Evolutionary conservation across 2,329 filamentous ascomycete species (phyloP), one percentile per base, ranked within the genome.

Genomic region (Trichophyton mentagrophytes): DNA sequence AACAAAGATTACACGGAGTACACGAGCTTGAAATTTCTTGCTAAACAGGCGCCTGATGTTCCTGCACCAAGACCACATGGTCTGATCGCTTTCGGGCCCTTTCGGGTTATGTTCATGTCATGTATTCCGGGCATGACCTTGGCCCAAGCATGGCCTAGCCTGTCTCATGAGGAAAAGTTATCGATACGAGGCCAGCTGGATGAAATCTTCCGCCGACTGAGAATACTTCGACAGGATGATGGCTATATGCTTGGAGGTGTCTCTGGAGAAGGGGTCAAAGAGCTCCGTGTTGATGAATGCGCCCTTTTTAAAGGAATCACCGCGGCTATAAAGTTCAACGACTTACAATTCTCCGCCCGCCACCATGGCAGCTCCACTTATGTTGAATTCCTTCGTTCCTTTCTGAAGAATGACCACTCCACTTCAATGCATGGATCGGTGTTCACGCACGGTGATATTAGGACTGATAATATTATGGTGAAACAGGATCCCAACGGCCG

Each of bases 51-150:
- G 20, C 66, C 68, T n/a, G 66, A 69, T 30, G 63, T 70, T 25
- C 69, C 70, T 57, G 65, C 62, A 30, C 68, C 68, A 3, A 69
- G 62, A 58, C 63, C 66, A n/a, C 67, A 70, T 64, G 68, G 69
- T 2, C 33, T 71, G n/a, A 62, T 70, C 7, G 47, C 27, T 5
- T 62, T 68, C 3, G 67, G 65, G 1, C 63, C 61, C 11, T 66
- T 66, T 61, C 61, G 64, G n/a, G 65, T 67, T 9, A 66, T 69
- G 38, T 69, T 70, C 46, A 71, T 71, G 67, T 64, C 67, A 11
- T 68, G 67, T 47, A 65, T 70, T 57, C 64, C 63, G 44, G 65
- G 38, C 13, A 66, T 61, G 25, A 68, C 65, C 6, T 61, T 70
- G 56, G 55, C 59, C 6, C 1, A 69, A 60, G 64, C 59, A 56